A percentile compares a stretch with the other conserved stretches of the same genome.
Conservation (phyloP, 257 asterid genomes). For the Solanum microdontum region DNA sequence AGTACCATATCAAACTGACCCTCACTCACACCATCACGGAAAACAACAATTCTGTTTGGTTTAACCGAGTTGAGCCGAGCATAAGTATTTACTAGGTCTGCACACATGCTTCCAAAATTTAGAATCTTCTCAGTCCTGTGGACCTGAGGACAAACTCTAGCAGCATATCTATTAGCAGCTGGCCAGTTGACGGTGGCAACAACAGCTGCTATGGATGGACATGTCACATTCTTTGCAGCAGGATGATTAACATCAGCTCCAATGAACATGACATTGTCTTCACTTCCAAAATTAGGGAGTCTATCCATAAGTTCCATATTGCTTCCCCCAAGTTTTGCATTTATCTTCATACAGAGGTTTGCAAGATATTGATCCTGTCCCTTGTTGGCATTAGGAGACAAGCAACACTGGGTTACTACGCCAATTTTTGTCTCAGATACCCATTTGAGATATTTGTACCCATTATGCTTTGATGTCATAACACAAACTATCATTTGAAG, state of each 20-base stretch:
- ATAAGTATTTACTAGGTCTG: conserved; percentile 27
- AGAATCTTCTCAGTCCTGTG: conserved; percentile 45
- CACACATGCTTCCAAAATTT: conserved; percentile 44
- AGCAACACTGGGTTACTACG: conserved; percentile 55
- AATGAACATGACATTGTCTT: conserved; percentile 59
- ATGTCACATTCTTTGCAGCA: conserved; percentile 21
- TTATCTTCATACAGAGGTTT: conserved; percentile 56
- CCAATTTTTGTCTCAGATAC: conserved; percentile 48
- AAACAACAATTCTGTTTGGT: conserved; percentile 43
- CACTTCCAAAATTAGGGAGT: conserved; percentile 24
- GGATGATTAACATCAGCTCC: conserved; percentile 94
- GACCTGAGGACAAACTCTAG: conserved; percentile 52
- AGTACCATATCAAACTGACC: conserved; percentile 73
- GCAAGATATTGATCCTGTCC: conserved; percentile 45
- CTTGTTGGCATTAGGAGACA: conserved; percentile 15
- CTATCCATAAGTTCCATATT: conserved; percentile 38
- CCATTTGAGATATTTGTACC: conserved; percentile 59
- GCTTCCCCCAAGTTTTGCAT: conserved; percentile 70
- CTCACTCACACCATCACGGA: conserved; percentile 77
- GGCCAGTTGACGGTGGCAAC: conserved; percentile 73
- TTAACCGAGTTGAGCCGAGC: conserved; percentile 11
- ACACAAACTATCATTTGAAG: conserved; percentile 51
- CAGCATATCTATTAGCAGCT: conserved; percentile 55
- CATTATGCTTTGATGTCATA: conserved; percentile 34
- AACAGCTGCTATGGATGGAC: conserved; percentile 79